A percentile compares a stretch with the other conserved stretches of the same genome.
phyloP scores from a whole-genome alignment of 192 early-diverging fungal species.

The Radiomyces spectabilis region DNA sequence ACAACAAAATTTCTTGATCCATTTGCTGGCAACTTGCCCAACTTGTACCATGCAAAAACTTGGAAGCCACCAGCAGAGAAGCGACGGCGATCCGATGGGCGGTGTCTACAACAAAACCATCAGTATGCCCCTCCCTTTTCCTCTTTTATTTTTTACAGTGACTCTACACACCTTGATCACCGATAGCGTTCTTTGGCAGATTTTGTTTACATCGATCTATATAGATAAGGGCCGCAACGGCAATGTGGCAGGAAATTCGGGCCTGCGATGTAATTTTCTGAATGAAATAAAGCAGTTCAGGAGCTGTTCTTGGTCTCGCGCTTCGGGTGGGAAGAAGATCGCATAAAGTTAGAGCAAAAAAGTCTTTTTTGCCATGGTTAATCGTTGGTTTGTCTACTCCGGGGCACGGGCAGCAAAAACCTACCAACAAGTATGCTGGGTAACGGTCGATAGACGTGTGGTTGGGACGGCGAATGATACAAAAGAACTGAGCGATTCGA shows the following conservation, averaged over 20 bases:
- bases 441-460: too few species aligned
- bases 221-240: slow-evolving; percentile 27
- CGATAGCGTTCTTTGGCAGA: slow-evolving; percentile 23
- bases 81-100: slow-evolving; percentile 27
- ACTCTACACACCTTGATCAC: slow-evolving; percentile 24
- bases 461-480: too few species aligned
- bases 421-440: slow-evolving; percentile 9
- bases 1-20: background rate
- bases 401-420: background rate
- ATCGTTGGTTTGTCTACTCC: background rate
- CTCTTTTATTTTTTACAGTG: background rate
- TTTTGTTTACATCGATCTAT: slow-evolving; percentile 20
- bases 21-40: background rate
- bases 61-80: slow-evolving; percentile 25
- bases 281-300: slow-evolving; percentile 30
- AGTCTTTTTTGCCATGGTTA: slow-evolving; percentile 2
- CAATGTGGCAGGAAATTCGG: slow-evolving; percentile 22
- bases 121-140: background rate
- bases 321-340: slow-evolving; percentile 17
- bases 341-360: slow-evolving; percentile 16
- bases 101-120: slow-evolving; percentile 20
- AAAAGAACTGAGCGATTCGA: too few species aligned
- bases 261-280: slow-evolving; percentile 22
- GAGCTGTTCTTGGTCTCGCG: slow-evolving; percentile 13
- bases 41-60: slow-evolving; percentile 16